Conservation (phyloP, 2,329 filamentous ascomycete genomes). For the Colletotrichum orbiculare region DNA sequence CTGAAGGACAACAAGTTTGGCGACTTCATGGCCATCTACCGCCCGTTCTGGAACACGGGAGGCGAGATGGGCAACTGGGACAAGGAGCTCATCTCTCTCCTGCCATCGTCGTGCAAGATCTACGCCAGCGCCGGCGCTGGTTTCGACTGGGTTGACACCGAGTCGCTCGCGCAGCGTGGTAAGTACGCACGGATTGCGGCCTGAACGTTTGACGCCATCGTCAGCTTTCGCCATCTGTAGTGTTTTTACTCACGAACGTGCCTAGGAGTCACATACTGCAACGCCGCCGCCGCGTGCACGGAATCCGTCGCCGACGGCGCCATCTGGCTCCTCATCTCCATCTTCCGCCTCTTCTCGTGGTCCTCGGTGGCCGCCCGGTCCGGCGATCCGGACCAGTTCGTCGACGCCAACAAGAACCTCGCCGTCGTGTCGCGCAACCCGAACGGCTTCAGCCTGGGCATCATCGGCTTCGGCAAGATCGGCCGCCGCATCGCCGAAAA, state of each 20-base stretch:
- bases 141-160: slow-evolving; percentile 35
- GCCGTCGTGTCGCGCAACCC: slow-evolving; percentile 29
- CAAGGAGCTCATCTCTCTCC: slow-evolving; percentile 31
- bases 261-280: slow-evolving; percentile 28
- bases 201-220: not conserved
- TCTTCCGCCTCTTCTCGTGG: slow-evolving; percentile 35
- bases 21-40: slow-evolving; percentile 35
- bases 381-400: slow-evolving; percentile 33
- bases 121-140: slow-evolving; percentile 32
- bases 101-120: slow-evolving; percentile 31
- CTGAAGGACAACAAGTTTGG: slow-evolving; percentile 31
- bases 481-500: slow-evolving; percentile 60
- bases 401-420: slow-evolving; percentile 35
- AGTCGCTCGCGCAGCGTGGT: slow-evolving; percentile 28
- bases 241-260: not conserved
- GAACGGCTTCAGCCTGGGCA: slow-evolving; percentile 52
- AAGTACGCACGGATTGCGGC: not conserved
- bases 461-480: slow-evolving; percentile 71
- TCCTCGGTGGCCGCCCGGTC: slow-evolving; percentile 30
- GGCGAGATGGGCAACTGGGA: slow-evolving; percentile 36
- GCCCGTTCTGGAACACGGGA: slow-evolving; percentile 34
- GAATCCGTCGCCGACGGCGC: slow-evolving; percentile 35
- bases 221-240: not conserved
- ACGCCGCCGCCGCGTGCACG: slow-evolving; percentile 30
- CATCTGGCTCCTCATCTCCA: slow-evolving; percentile 34